Evolutionary conservation across 148 eudicot genomes (phyloP), one percentile per base, ranked within the genome.

Genomic region (Silene uniflora): DNA sequence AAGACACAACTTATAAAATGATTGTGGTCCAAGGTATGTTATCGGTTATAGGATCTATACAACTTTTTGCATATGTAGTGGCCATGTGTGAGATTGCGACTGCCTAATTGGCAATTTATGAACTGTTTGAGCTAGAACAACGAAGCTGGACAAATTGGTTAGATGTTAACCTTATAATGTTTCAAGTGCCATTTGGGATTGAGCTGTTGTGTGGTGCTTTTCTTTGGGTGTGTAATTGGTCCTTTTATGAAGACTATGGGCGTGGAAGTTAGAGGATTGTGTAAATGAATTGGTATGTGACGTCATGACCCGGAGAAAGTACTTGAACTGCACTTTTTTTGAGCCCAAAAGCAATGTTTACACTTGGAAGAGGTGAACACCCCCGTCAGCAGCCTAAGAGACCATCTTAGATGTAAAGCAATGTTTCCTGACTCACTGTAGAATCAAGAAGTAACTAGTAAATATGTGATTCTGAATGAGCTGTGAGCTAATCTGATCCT

Each of bases 381-480:
- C 32, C 7, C 61, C 47, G 17, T 6, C 3, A 13, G 39, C 4
- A 22, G 58, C 52, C 13, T 76, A 4, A 7, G 73, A 16, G 25
- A 35, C 17, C 19, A 5, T 25, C n/a, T 8, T 19, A 63, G 44
- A 74, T 25, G 19, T 17, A 23, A 19, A 72, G 59, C 44, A 9
- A 23, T 59, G 61, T 49, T 24, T 56, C 49, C 46, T 25, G 25
- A 39, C 32, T 24, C 49, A 6, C 35, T 44, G 29, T 78, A 52
- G 42, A 32, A 59, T 74, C 44, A 32, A 24, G 55, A 79, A 67
- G 47, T 58, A 7, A 74, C 2, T 46, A 25, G 29, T 13, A 13
- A 12, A 47, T 69, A 25, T 73, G 54, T 46, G 67, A 72, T 17
- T 46, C 4, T 58, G 25, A 35, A 77, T 24, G 46, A 72, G 67